Base-by-base conservation (phyloP, 169 alveolate genomes). In the Plasmodium relictum region DNA sequence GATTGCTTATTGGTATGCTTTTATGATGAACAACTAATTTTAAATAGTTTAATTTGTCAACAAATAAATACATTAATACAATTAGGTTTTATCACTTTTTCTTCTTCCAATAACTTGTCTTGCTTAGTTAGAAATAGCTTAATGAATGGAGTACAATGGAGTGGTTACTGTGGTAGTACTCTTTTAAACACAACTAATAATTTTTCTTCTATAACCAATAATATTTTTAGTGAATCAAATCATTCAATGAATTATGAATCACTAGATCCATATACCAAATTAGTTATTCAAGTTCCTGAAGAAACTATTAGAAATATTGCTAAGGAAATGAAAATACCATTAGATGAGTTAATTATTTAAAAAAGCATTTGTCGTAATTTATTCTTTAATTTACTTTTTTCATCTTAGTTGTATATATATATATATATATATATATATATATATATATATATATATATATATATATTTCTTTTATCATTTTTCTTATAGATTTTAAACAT, bases 61-160 rank as follows among this genome's bases (percentile, higher is more conserved):
- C 92, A 86, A 59, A 86, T 86, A 31, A 86, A 86, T 61, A 70
- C 87, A 3, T 56, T 86, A 39, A 71, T 86, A 44, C 92, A 86
- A 42, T 54, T 86, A 20, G 92, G 92, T 2, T 86, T 86, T 24
- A 61, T 86, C 10, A 58, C 88, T 31, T 86, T 70, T 66, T 70
- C 74, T 41, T 59, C 87, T 2, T 12, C 92, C 8, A 86, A 56
- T 39, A 86, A 66, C 70, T 44, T 86, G 20, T 86, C 92, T 18
- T 70, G 92, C 39, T 22, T 86, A 41, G 92, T 86, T 9, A 45
- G 92, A 14, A 86, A 86, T 39, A 86, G 92, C 41, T 59, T 86
- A 37, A 86, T 86, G 92, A 86, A 86, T 62, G 92, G 92, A 20
- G 92, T 86, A 63, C 92, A 86, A 62, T 86, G 92, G 92, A 86